phyloP scores from a whole-genome alignment of 768 basidiomycete genomes.

The Neoboletus magnificus region DNA sequence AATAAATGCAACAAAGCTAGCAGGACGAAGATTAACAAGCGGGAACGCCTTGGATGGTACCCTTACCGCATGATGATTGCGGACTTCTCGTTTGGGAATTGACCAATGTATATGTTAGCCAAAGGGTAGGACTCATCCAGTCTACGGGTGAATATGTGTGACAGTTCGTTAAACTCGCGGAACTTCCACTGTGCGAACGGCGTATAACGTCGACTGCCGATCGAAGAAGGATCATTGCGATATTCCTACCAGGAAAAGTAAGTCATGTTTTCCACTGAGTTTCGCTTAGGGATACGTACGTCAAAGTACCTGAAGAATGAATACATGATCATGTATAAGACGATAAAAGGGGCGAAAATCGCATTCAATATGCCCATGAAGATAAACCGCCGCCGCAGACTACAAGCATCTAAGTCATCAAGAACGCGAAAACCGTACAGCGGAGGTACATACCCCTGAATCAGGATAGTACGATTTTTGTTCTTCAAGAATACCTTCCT shows the following conservation, averaged over 20 bases:
- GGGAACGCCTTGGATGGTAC: not conserved
- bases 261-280: not conserved
- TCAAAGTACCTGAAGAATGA: conserved; percentile 99
- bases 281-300: conserved; percentile 43
- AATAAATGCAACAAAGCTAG: conserved; percentile 92
- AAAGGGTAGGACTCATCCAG: conserved; percentile 85
- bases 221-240: conserved; percentile 95
- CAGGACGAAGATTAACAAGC: not conserved
- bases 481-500: conserved; percentile 88
- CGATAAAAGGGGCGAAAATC: conserved; percentile 94
- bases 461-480: conserved; percentile 70
- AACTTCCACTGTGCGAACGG: conserved; percentile 98
- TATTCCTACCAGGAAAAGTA: conserved; percentile 67
- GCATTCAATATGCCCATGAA: conserved; percentile 98
- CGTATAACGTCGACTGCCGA: conserved; percentile 90
- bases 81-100: conserved; percentile 94
- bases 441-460: conserved; percentile 66
- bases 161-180: conserved; percentile 96
- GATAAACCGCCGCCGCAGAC: conserved; percentile 80
- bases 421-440: not conserved
- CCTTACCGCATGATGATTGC: conserved; percentile 85
- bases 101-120: conserved; percentile 94
- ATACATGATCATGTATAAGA: conserved; percentile 94
- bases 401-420: conserved; percentile 30
- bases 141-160: conserved; percentile 85